Evolutionary conservation across 1,139 yeast species (phyloP).

Genomic region (Suhomyces terraborum): DNA sequence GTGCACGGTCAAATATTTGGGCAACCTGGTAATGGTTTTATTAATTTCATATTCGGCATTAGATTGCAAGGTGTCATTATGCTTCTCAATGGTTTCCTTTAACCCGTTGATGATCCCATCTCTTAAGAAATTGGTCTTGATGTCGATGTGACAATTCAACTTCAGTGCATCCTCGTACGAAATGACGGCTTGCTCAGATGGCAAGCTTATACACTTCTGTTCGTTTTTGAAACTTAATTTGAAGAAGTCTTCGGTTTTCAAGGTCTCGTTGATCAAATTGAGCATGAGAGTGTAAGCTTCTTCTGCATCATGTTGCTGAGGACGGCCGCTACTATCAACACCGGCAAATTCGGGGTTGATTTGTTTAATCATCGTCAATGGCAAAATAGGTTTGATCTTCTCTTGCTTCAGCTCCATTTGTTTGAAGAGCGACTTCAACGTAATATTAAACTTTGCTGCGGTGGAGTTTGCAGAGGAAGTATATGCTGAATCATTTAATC

Average conservation of each 20-base stretch:
- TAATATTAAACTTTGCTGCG: slow-evolving; percentile 31
- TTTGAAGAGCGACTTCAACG: slow-evolving; percentile 46
- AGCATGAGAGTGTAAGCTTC: slow-evolving; percentile 87
- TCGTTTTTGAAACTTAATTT: slow-evolving; percentile 63
- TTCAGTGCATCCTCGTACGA: slow-evolving; percentile 62
- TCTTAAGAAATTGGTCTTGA: slow-evolving; percentile 81
- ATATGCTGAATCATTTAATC: slow-evolving; percentile 23
- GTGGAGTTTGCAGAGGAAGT: slow-evolving; percentile 53
- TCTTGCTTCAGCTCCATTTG: slow-evolving; percentile 51
- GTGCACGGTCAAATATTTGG: slow-evolving; percentile 86
- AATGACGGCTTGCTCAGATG: slow-evolving; percentile 53
- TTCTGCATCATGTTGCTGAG: slow-evolving; percentile 97
- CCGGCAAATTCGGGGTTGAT: slow-evolving; percentile 90
- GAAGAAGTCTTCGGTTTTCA: slow-evolving; percentile 57
- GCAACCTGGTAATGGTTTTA: slow-evolving; percentile 75
- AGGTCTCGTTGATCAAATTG: slow-evolving; percentile 52
- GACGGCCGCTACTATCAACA: slow-evolving; percentile 64
- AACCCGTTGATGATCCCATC: slow-evolving; percentile 81
- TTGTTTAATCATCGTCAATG: slow-evolving; percentile 63
- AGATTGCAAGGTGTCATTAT: slow-evolving; percentile 66
- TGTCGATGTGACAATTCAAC: slow-evolving; percentile 84
- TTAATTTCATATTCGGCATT: slow-evolving; percentile 71
- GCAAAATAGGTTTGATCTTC: slow-evolving; percentile 51
- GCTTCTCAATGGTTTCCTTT: slow-evolving; percentile 75
- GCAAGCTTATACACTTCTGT: slow-evolving; percentile 59